These are phyloP conservation scores for Pseudogymnoascus sp. DNA, from an alignment of 2,329 filamentous ascomycete genomes.

Conservation along the genomic window DNA sequence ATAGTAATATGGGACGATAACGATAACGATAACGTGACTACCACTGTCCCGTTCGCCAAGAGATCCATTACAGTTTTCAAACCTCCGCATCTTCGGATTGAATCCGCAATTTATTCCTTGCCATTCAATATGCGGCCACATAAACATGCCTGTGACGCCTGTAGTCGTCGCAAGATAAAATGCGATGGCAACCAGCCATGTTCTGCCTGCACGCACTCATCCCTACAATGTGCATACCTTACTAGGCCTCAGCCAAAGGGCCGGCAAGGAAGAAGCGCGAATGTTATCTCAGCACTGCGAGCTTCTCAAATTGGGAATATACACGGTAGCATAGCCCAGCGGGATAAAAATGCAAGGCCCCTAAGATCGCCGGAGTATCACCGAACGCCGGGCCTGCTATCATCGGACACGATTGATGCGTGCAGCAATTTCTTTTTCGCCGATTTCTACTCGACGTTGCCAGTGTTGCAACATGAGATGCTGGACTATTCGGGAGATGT, in stretches of 20 bases:
- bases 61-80: neutral
- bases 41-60: neutral
- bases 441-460: neutral
- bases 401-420: neutral
- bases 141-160: slow-evolving; percentile 12
- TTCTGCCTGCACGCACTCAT: slow-evolving; percentile 6
- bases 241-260: neutral
- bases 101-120: slow-evolving; percentile 2
- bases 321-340: neutral
- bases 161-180: slow-evolving; percentile 11
- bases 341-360: neutral
- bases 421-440: neutral
- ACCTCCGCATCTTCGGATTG: neutral
- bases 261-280: neutral
- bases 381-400: neutral
- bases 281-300: neutral
- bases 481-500: neutral
- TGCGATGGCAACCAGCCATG: slow-evolving; percentile 12
- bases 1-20: too few relatives aligned
- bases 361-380: neutral
- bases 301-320: slow-evolving; percentile 8
- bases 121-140: slow-evolving; percentile 12
- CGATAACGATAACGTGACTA: neutral
- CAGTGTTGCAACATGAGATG: slow-evolving; percentile 1
- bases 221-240: slow-evolving; percentile 7